phyloP scores from a whole-genome alignment of 2,329 filamentous ascomycete species.

The Furcasterigmium sp. region DNA sequence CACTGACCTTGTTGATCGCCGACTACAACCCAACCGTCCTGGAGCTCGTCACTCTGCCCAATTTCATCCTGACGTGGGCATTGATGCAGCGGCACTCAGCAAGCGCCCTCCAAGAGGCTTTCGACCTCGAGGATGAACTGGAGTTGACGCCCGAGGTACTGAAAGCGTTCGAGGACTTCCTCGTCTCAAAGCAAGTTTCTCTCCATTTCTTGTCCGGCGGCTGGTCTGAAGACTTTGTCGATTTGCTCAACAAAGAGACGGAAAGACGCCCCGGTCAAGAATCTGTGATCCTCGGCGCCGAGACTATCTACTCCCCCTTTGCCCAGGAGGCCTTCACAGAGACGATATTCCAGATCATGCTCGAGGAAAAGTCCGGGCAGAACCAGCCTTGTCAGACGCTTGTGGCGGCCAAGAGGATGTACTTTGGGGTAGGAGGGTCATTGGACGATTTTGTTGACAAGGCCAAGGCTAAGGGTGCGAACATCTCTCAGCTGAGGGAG shows the following conservation, averaged over 20 bases:
- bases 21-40: conserved; percentile 80
- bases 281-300: conserved; percentile 63
- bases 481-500: conserved; percentile 47
- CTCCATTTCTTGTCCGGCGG: conserved; percentile 69
- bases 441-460: conserved; percentile 66
- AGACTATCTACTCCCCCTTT: conserved; percentile 78
- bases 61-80: conserved; percentile 68
- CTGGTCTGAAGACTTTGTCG: conserved; percentile 63
- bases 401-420: conserved; percentile 72
- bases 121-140: conserved; percentile 53
- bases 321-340: conserved; percentile 65
- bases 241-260: conserved; percentile 42
- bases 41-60: conserved; percentile 73
- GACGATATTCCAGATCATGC: conserved; percentile 55
- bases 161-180: conserved; percentile 49
- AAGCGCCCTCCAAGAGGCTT: conserved; percentile 36
- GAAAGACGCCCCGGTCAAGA: conserved; percentile 9
- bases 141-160: conserved; percentile 57
- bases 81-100: conserved; percentile 34
- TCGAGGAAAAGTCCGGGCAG: conserved; percentile 27
- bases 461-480: conserved; percentile 41
- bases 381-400: conserved; percentile 36
- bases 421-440: conserved; percentile 81
- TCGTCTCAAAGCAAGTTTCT: conserved; percentile 44
- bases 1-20: conserved; percentile 59